Evolutionary conservation across 345 rosid genomes (phyloP), one percentile per base, ranked within the genome.

Genomic region (Lepidium didymum): DNA sequence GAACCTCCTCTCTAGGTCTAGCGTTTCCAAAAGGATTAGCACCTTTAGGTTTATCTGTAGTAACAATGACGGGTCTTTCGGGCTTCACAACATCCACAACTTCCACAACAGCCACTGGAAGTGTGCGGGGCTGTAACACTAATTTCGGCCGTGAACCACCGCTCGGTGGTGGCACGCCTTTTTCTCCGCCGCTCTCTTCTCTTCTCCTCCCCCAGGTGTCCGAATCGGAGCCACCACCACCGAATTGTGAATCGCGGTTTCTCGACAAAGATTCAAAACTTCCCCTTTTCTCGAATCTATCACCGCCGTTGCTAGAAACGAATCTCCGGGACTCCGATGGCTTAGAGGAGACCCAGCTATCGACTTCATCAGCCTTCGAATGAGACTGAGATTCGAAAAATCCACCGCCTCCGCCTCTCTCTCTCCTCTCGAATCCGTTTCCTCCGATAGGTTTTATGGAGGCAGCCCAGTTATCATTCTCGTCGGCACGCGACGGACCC

Each of bases 1-100:
- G 68, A 21, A 91, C 99, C 69, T 87, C 96, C 78, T 94, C 99
- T 47, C 99, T 85, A 0, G 99, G 99, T 73, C 99, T 89, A 0
- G 99, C 99, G 6, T 81, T 79, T 10, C 97, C 99, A 51, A 94
- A 94, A 0, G 97, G 99, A 53, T 71, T 94, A 7, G 75, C 72
- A 16, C 85, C 90, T 72, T 77, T 89, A 2, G 92, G 85, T 55
- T 74, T 94, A n/a, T 79, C 79, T 0, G 18, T 70, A 43, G n/a
- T 27, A 1, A 64, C 69, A 7, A 0, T 82, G 62, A 78, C 86
- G 0, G 89, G 89, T 56, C 80, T 87, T 2, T 73, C 72, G 6
- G 14, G 67, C n/a, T 8, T 33, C 46, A 34, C 57, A 7, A 67
- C 82, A 4, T 80, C 75, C 53, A 60, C 57, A 7, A 67, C 82